Percentiles rank a stretch among this genome's conserved stretches.
phyloP scores from a whole-genome alignment of 768 basidiomycete genomes.

The Coprinopsis strossmayeri region DNA sequence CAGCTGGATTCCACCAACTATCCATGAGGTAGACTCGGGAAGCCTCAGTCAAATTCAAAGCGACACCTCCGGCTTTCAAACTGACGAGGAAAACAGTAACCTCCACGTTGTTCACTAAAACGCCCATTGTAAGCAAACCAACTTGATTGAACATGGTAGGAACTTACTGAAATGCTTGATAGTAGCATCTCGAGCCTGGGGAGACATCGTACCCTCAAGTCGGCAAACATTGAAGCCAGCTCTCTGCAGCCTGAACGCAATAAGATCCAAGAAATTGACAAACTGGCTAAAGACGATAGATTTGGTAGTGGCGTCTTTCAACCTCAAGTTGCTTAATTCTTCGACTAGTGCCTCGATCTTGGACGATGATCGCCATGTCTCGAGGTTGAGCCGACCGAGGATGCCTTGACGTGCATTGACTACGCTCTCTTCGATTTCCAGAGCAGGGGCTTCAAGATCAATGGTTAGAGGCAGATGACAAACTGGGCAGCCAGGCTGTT shows the following conservation, averaged over 20 bases:
- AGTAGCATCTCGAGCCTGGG: constrained; percentile 89
- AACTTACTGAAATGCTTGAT: constrained; percentile 88
- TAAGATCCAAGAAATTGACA: constrained; percentile 88
- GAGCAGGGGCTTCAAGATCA: constrained; percentile 89
- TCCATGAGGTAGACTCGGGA: constrained; percentile 96
- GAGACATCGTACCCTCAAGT: constrained; percentile 95
- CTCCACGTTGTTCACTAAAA: constrained; percentile 79
- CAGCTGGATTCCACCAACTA: constrained; percentile 99
- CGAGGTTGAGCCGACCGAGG: constrained; percentile 81
- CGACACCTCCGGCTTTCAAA: constrained; percentile 93
- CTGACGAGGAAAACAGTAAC: constrained; percentile 98
- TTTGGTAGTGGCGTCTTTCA: constrained; percentile 87
- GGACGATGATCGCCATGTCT: constrained; percentile 90
- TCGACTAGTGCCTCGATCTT: constrained; percentile 97
- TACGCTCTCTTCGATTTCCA: constrained; percentile 68
- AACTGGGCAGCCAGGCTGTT: constrained; percentile 86
- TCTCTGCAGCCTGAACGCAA: constrained; percentile 85
- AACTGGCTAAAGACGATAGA: constrained; percentile 97
- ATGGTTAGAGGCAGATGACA: constrained; percentile 92
- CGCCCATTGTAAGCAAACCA: neutral
- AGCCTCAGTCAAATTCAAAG: constrained; percentile 84
- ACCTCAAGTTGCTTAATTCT: constrained; percentile 79
- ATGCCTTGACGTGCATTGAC: constrained; percentile 76
- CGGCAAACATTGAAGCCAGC: constrained; percentile 93
- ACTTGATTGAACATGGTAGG: neutral